phyloP scores from a whole-genome alignment of 2,329 filamentous ascomycete species.

The Neophaeococcomyces aloes region DNA sequence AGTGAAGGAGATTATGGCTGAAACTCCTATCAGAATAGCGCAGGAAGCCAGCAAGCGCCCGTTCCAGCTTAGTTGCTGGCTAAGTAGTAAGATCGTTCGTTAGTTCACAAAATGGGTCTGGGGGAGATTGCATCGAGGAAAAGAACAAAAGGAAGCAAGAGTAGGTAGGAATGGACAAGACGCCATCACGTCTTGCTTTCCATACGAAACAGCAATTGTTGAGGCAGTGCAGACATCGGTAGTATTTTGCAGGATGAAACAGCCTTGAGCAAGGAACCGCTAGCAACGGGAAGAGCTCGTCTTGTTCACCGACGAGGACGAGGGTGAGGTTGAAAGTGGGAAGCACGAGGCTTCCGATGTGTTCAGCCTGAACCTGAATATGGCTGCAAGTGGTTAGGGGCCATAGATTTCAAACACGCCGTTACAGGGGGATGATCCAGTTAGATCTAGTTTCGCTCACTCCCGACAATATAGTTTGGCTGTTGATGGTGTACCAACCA shows the following conservation, averaged over 20 bases:
- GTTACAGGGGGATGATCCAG: background rate
- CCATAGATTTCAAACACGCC: constrained; percentile 3
- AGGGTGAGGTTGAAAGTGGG: background rate
- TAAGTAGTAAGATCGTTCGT: background rate
- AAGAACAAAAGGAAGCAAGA: background rate
- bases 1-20: background rate
- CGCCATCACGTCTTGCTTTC: too few species aligned
- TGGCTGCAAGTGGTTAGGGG: constrained; percentile 5
- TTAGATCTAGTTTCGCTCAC: constrained; percentile 3
- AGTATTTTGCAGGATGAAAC: background rate
- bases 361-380: constrained; percentile 1
- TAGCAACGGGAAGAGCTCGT: constrained; percentile 1
- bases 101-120: background rate
- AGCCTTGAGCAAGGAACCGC: constrained; percentile 3
- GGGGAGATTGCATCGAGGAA: background rate
- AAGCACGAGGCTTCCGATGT: constrained; percentile 7
- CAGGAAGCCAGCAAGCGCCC: background rate
- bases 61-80: background rate
- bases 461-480: background rate
- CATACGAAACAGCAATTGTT: background rate
- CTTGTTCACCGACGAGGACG: background rate
- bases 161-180: too few species aligned
- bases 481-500: too few species aligned
- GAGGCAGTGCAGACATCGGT: background rate
- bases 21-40: background rate